These are phyloP conservation scores for Polytolypa hystricis DNA, from an alignment of 2,329 filamentous ascomycete species.

Conservation along the genomic window DNA sequence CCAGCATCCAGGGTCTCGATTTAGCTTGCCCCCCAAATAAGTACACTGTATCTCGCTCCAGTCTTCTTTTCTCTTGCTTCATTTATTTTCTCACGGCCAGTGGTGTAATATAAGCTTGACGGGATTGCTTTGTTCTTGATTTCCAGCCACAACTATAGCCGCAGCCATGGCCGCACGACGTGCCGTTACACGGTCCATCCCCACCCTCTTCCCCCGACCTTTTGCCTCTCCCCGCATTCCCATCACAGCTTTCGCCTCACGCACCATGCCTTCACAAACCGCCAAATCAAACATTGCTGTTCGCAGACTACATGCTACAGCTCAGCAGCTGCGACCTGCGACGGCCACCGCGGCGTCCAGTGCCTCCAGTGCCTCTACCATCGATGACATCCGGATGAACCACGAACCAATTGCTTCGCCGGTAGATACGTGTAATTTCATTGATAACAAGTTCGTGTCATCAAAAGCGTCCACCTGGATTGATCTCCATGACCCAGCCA, in stretches of 20 bases:
- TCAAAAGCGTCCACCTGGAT: conserved; percentile 52
- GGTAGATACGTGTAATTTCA: conserved; percentile 48
- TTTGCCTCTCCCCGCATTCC: conserved; percentile 27
- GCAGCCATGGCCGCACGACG: conserved; percentile 11
- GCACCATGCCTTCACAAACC: conserved; percentile 3
- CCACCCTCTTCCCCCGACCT: conserved; percentile 25
- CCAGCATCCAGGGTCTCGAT: too few relatives aligned
- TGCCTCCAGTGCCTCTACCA: conserved; percentile 29
- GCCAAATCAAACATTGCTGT: conserved; percentile 7
- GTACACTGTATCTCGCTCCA: too few relatives aligned
- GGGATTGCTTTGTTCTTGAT: too few relatives aligned
- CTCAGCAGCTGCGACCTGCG: conserved; percentile 36
- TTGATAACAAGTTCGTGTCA: conserved; percentile 51
- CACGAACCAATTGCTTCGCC: conserved; percentile 42
- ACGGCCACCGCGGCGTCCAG: conserved; percentile 15
- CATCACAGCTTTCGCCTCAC: conserved; percentile 11
- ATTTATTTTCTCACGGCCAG: too few relatives aligned
- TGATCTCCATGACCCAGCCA: conserved; percentile 53
- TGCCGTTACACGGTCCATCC: conserved; percentile 16
- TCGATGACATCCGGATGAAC: conserved; percentile 39
- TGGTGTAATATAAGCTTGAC: too few relatives aligned
- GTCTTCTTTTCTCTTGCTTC: too few relatives aligned
- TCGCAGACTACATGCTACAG: conserved; percentile 38
- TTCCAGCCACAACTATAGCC: too few relatives aligned
- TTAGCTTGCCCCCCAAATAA: too few relatives aligned